Conservation (phyloP, 192 early-diverging fungal genomes). For the Cetraspora pellucida region DNA sequence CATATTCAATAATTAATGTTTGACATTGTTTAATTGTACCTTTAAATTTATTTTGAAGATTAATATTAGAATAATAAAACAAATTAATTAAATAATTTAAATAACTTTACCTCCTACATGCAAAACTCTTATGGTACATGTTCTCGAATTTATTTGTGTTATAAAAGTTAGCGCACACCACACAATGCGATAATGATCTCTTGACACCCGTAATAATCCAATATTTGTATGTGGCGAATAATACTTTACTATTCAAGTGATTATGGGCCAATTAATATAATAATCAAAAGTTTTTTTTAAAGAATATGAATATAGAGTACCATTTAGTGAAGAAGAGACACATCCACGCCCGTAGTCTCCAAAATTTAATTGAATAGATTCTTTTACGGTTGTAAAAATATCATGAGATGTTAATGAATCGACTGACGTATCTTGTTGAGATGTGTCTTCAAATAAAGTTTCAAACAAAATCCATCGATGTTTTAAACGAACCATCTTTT, state of each 20-base stretch:
- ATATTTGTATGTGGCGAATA: conserved; percentile 52
- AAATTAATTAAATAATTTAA: neutral
- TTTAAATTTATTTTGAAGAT: too few relatives aligned
- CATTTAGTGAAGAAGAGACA: conserved; percentile 39
- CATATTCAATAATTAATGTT: too few relatives aligned
- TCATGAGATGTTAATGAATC: conserved; percentile 38
- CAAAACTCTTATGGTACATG: conserved; percentile 45
- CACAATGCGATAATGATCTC: conserved; percentile 48
- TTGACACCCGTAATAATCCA: conserved; percentile 48
- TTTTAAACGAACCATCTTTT: conserved; percentile 55
- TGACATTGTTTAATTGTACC: too few relatives aligned
- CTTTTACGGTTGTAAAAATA: conserved; percentile 40
- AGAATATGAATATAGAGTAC: conserved; percentile 16
- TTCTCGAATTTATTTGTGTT: conserved; percentile 41
- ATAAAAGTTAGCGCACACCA: conserved; percentile 54
- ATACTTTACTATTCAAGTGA: conserved; percentile 45
- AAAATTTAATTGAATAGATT: conserved; percentile 51
- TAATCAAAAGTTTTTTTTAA: neutral
- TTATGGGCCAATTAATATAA: neutral
- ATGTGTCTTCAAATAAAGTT: conserved; percentile 43
- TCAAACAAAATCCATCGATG: conserved; percentile 55
- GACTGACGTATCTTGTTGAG: conserved; percentile 34
- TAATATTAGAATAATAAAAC: neutral
- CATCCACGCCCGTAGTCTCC: conserved; percentile 50
- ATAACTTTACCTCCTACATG: conserved; percentile 49